A percentile compares a stretch with the other conserved stretches of the same genome.
phyloP scores from a whole-genome alignment of 495 filamentous ascomycete genomes.

The Neurospora tetraspora region DNA sequence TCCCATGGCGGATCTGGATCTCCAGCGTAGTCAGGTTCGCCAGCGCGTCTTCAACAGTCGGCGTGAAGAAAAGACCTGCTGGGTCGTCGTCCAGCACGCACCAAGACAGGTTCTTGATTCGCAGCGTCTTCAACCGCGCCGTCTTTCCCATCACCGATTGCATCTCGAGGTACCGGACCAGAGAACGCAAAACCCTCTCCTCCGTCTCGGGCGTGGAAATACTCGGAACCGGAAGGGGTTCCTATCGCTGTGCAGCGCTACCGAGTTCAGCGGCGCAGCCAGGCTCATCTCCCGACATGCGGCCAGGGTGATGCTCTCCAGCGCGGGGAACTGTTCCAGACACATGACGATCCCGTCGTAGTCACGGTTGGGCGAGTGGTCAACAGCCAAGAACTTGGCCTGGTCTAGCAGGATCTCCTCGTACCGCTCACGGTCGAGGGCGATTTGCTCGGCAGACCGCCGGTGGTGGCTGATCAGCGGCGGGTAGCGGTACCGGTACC shows the following conservation, averaged over 20 bases:
- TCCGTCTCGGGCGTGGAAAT: background rate
- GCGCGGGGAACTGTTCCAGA: background rate
- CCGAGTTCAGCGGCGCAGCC: background rate
- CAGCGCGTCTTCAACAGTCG: background rate
- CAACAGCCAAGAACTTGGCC: background rate
- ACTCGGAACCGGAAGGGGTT: background rate
- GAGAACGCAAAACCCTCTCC: background rate
- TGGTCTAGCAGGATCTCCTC: background rate
- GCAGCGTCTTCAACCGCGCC: background rate
- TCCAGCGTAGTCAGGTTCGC: background rate
- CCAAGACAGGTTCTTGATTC: background rate
- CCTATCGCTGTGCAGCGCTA: background rate
- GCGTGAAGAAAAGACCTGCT: background rate
- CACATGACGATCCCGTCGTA: background rate
- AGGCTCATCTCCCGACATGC: background rate
- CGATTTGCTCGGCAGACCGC: background rate
- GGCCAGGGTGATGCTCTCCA: background rate
- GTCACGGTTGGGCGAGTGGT: background rate
- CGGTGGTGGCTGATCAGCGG: background rate
- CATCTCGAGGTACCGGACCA: background rate
- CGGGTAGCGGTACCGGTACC: background rate
- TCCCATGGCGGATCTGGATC: background rate
- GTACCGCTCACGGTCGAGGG: background rate
- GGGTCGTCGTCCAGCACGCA: background rate
- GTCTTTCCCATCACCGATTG: background rate